phyloP scores from a whole-genome alignment of 768 basidiomycete genomes.

The Suillus sp. region DNA sequence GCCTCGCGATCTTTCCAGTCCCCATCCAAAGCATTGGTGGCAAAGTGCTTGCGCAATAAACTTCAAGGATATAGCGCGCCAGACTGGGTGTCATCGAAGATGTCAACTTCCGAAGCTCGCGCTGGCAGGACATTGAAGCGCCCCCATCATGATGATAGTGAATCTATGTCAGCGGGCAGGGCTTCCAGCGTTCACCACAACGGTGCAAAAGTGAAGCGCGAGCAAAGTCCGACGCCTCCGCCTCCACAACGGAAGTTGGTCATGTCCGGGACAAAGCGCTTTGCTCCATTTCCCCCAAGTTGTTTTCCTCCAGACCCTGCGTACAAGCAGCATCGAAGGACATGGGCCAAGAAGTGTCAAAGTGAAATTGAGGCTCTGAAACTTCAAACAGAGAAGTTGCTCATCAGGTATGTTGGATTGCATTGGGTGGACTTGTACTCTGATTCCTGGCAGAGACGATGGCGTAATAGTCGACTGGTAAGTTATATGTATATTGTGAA shows the following conservation, averaged over 20 bases:
- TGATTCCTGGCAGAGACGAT: constrained; percentile 26
- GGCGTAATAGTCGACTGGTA: constrained; percentile 35
- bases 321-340: constrained; percentile 24
- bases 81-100: neutral
- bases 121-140: constrained; percentile 22
- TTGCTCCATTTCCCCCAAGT: constrained; percentile 28
- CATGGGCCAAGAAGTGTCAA: constrained; percentile 25
- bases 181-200: neutral
- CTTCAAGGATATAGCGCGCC: neutral
- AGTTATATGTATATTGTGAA: neutral
- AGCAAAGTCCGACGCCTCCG: constrained; percentile 22
- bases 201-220: constrained; percentile 21
- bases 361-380: constrained; percentile 23
- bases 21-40: neutral
- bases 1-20: neutral
- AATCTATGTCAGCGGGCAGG: neutral
- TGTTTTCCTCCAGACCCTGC: constrained; percentile 24
- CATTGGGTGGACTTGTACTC: neutral
- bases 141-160: constrained; percentile 1
- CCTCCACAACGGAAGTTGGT: constrained; percentile 22
- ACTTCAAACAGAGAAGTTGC: constrained; percentile 27
- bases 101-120: constrained; percentile 9
- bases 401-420: constrained; percentile 29
- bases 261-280: constrained; percentile 31
- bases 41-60: neutral